These are phyloP conservation scores for Brettanomyces sp. DNA, from an alignment of 805 yeast species.

Conservation along the genomic window DNA sequence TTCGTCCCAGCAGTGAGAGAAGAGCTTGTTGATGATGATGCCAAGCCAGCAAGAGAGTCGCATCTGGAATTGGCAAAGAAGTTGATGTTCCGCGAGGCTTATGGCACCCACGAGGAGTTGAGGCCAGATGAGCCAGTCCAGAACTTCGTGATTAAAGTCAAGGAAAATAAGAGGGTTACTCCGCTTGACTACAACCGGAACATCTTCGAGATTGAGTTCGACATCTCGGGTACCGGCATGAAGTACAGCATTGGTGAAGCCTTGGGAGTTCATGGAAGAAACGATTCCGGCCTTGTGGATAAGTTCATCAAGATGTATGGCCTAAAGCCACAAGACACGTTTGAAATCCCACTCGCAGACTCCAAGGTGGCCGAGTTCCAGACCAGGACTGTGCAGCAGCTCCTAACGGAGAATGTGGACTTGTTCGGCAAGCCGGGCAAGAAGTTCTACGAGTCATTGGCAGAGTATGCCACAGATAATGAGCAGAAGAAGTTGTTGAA, in stretches of 20 bases:
- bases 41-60: slow-evolving; percentile 30
- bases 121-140: slow-evolving; percentile 87
- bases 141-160: slow-evolving; percentile 80
- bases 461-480: slow-evolving; percentile 62
- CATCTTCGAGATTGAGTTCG: slow-evolving; percentile 94
- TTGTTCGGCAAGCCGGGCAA: slow-evolving; percentile 93
- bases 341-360: slow-evolving; percentile 43
- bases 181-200: slow-evolving; percentile 86
- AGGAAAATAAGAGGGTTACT: slow-evolving; percentile 86
- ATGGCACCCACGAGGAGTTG: slow-evolving; percentile 40
- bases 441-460: slow-evolving; percentile 79
- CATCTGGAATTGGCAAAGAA: slow-evolving; percentile 52
- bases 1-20: slow-evolving; percentile 57
- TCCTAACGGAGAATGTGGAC: slow-evolving; percentile 72
- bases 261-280: slow-evolving; percentile 88
- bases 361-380: slow-evolving; percentile 61
- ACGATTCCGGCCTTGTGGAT: slow-evolving; percentile 53
- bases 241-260: slow-evolving; percentile 95
- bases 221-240: slow-evolving; percentile 81
- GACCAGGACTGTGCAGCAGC: slow-evolving; percentile 74
- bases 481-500: slow-evolving; percentile 54
- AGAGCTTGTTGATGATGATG: slow-evolving; percentile 19
- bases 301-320: slow-evolving; percentile 67
- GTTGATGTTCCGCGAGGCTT: slow-evolving; percentile 78
- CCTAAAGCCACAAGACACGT: slow-evolving; percentile 55